Evolutionary conservation across 352 stramenopile genomes (phyloP), one percentile per base, ranked within the genome.

Genomic region (Globisporangium rhizosaccharum): DNA sequence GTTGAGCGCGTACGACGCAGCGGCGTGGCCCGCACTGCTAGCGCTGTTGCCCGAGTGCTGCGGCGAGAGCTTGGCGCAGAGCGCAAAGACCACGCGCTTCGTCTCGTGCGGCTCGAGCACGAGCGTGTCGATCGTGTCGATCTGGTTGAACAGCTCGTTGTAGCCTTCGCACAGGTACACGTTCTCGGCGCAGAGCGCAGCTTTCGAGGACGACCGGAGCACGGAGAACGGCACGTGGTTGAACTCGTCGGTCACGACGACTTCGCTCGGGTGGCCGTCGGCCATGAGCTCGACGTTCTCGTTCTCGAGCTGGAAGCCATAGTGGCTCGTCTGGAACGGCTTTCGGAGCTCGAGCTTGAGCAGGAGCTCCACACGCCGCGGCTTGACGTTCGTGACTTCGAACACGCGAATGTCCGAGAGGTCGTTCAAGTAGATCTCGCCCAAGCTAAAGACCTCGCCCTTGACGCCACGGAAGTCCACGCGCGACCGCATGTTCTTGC

Each of bases 141-240:
- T 92, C 46, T 94, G 82, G 65, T 96, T 96, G 57, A 96, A 96
- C 3, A 96, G 69, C 58, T 96, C 87, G 57, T 96, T 96, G 77
- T 94, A 96, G 48, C 83, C 84, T 56, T 94, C 84, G 55, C 79
- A 84, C 0, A 96, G 66, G 37, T 93, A 92, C 47, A 88, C 70
- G 53, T 92, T 94, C 58, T 94, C 84, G 0, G 79, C 73, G 23
- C 68, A 85, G 0, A 92, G 76, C 33, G 77, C 72, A 3, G 80
- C 77, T 52, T 86, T 90, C 14, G 81, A 80, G 1, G 81, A 85
- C 47, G 79, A 75, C 12, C 83, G 81, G 26, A 92, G 59, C 25
- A 94, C 76, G 9, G 83, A 88, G 44, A 79, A 76, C 8, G 80
- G 85, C 44, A 88, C 63, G 56, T 92, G 85, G 42, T 86, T 90